Conservation (phyloP, 2,329 filamentous ascomycete species). For the Hypoxylon sp. region DNA sequence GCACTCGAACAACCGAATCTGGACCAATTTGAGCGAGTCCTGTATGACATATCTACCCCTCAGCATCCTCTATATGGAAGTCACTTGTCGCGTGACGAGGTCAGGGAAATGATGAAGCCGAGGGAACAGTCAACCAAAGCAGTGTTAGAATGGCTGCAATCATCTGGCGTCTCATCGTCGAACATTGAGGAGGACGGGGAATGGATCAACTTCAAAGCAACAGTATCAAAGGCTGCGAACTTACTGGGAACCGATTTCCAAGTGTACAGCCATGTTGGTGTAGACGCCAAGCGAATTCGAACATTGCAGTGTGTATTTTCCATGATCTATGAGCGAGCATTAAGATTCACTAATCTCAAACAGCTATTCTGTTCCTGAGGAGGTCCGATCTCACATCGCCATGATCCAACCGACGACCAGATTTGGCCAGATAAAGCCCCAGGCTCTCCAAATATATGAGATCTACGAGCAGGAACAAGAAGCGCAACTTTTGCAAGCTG, state of each 20-base stretch:
- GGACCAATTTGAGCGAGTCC: slow-evolving; percentile 62
- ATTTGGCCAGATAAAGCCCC: slow-evolving; percentile 61
- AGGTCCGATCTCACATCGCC: slow-evolving; percentile 63
- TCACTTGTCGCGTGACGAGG: slow-evolving; percentile 68
- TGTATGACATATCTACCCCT: slow-evolving; percentile 70
- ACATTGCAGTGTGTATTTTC: slow-evolving; percentile 45
- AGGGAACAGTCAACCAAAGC: slow-evolving; percentile 53
- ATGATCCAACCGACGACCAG: slow-evolving; percentile 72
- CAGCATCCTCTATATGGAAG: slow-evolving; percentile 66
- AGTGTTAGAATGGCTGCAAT: slow-evolving; percentile 64
- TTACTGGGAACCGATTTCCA: slow-evolving; percentile 67
- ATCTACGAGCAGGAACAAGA: slow-evolving; percentile 43
- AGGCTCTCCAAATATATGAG: slow-evolving; percentile 52
- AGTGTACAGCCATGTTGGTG: slow-evolving; percentile 59
- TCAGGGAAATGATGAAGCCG: slow-evolving; percentile 49
- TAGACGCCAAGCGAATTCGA: slow-evolving; percentile 57
- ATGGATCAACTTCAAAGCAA: slow-evolving; percentile 68
- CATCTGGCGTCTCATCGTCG: slow-evolving; percentile 59
- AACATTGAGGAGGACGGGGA: slow-evolving; percentile 55
- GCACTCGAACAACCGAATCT: slow-evolving; percentile 59
- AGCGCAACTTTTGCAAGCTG: slow-evolving; percentile 21
- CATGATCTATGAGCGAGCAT: slow-evolving; percentile 5
- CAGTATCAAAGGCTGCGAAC: slow-evolving; percentile 60
- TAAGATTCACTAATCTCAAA: slow-evolving; percentile 20
- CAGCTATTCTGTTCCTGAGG: slow-evolving; percentile 68